Evolutionary conservation across 352 stramenopile species (phyloP).

Genomic region (Globisporangium radiosum): DNA sequence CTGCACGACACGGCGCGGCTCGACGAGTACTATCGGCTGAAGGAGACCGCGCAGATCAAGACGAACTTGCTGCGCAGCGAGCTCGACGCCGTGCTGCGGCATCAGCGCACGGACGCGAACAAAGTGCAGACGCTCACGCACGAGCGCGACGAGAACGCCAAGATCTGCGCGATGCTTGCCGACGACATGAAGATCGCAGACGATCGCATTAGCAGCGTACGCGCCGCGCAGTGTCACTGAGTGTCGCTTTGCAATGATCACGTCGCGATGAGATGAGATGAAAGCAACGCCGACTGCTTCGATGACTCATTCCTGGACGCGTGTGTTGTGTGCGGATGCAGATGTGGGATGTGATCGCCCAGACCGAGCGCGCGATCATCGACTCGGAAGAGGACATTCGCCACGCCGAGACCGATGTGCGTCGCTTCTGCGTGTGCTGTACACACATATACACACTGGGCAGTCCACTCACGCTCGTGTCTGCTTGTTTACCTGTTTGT

Average conservation of each 20-base stretch:
- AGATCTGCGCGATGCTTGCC: conserved; percentile 50
- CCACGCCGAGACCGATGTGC: conserved; percentile 48
- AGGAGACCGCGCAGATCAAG: conserved; percentile 60
- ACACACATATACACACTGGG: neutral
- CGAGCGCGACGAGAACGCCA: conserved; percentile 66
- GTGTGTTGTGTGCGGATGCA: conserved; percentile 10
- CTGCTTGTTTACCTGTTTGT: too few relatives aligned
- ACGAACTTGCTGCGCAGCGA: conserved; percentile 67
- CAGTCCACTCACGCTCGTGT: too few relatives aligned
- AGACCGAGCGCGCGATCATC: conserved; percentile 52
- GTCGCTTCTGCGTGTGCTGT: neutral
- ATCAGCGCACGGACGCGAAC: conserved; percentile 62
- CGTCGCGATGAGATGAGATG: too few relatives aligned
- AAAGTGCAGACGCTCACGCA: conserved; percentile 66
- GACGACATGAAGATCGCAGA: conserved; percentile 59
- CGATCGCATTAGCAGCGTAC: conserved; percentile 55
- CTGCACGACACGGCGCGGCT: conserved; percentile 48
- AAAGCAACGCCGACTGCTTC: too few relatives aligned
- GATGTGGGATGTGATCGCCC: conserved; percentile 64
- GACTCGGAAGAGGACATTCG: conserved; percentile 46
- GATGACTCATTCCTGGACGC: too few relatives aligned
- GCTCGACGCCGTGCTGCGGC: conserved; percentile 58
- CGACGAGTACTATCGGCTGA: conserved; percentile 83
- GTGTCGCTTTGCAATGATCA: neutral
- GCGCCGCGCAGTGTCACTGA: conserved; percentile 1